Evolutionary conservation across 2,329 filamentous ascomycete species (phyloP), one percentile per base, ranked within the genome.

Genomic region (Cryphonectria naterciae): DNA sequence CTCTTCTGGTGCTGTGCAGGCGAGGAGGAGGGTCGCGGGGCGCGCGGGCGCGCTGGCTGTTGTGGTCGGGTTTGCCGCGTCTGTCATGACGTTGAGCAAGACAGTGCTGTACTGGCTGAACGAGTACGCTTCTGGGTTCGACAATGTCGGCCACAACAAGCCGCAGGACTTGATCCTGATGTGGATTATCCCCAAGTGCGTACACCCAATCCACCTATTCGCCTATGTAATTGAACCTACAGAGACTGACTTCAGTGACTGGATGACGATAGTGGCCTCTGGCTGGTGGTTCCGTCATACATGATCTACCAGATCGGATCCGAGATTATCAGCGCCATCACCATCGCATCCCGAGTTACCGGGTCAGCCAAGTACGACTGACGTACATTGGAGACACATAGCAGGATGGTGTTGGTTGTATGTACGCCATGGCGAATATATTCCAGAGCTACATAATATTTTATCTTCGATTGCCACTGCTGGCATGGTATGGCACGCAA

Each of bases 21-120:
- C 70, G 10, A 77, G 75, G 73, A 80, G 75, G 72, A 78, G 77
- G 2, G 71, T 88, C 4, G 77, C 72, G 0, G 87, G 87, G 0
- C 76, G 82, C 0, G 71, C 76, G 2, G 87, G 83, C 0, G 87
- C 82, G 0, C 28, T 80, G 70, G 85, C 85, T 0, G 78, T 86
- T 4, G 56, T 88, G 25, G 64, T 87, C 2, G 85, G 82, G 6
- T 88, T 88, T 74, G 83, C 84, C 71, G 85, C 85, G 0, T 84
- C 85, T 1, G 83, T 89, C 68, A 89, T 89, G 88, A 90, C 88
- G 0, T 74, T 89, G 15, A 88, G 85, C 82, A 90, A 89, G 84
- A 89, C 88, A n/a, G 77, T 85, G 15, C 78, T 90, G 2, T 90
- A 90, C 77, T 88, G 87, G 86, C 79, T 85, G 65, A 84, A 87